Percentiles rank a stretch among this genome's conserved stretches.
Conservation (phyloP, 2,329 filamentous ascomycete species). For the Xylaria sp. region DNA sequence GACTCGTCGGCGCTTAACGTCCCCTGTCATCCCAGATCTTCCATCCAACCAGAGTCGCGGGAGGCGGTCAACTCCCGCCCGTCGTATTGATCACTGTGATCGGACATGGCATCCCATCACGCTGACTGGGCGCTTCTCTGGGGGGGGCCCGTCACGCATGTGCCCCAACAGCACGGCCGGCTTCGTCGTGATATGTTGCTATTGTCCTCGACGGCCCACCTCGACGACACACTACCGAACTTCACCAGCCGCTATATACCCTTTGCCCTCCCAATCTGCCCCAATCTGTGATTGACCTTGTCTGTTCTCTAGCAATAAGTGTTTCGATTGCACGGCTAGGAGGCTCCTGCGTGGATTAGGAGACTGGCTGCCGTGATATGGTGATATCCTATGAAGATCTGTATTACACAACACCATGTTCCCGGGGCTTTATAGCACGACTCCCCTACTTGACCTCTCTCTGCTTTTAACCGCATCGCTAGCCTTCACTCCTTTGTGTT, state of each 20-base stretch:
- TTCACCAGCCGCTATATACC: conserved; percentile 70
- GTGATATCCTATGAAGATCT: conserved; percentile 47
- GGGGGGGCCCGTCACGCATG: conserved; percentile 52
- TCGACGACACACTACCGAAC: conserved; percentile 34
- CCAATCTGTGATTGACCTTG: conserved; percentile 53
- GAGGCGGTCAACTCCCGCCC: conserved; percentile 40
- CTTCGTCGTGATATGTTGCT: conserved; percentile 50
- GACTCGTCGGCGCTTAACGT: conserved; percentile 48
- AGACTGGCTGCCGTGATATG: conserved; percentile 44
- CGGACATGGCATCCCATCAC: conserved; percentile 44
- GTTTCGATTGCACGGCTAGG: conserved; percentile 63
- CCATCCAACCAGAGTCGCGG: conserved; percentile 49
- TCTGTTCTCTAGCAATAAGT: conserved; percentile 60
- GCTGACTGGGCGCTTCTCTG: conserved; percentile 54
- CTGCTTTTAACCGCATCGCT: conserved; percentile 43
- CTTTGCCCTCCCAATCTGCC: conserved; percentile 56
- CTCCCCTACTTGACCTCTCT: conserved; percentile 45
- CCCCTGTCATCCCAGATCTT: conserved; percentile 45
- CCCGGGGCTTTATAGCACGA: conserved; percentile 49
- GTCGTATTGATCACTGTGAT: conserved; percentile 41
- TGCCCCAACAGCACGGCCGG: conserved; percentile 49
- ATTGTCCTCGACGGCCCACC: conserved; percentile 46
- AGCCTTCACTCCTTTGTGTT: conserved; percentile 46
- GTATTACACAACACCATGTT: conserved; percentile 52
- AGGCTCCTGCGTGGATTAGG: conserved; percentile 49